Evolutionary conservation across 306 rosid species (phyloP), one percentile per base, ranked within the genome.

Genomic region (Oxytropis ochrocephala): DNA sequence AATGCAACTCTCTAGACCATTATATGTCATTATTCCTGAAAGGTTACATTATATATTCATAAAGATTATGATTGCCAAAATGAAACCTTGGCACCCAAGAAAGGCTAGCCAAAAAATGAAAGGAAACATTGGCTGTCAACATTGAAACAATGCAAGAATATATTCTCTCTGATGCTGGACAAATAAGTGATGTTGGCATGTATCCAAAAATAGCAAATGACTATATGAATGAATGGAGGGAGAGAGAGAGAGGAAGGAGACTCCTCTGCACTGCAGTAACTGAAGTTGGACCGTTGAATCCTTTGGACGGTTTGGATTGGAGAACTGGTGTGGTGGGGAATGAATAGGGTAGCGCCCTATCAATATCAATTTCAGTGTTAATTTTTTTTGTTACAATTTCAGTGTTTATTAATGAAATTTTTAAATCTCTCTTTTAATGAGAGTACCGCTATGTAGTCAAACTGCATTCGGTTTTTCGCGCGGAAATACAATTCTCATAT

Each of bases 1-100:
- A 79, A 90, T 87, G 90, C 94, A 93, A 82, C 78, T 88, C 80
- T 85, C 97, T 55, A 93, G 96, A 72, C 98, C 98, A 76, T 90
- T 79, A 58, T 86, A 86, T 42, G 90, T 90, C 90, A 85, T 84
- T 62, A 93, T 86, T 83, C 89, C 98, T 93, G 96, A 82, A 81
- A 81, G 9, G 39, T 75, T 64, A 56, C 70, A 48, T 64, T 8
- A 44, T 30, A 52, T 67, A 30, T 50, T 64, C 30, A 67, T 35
- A 32, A 53, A 62, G 53, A 35, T n/a, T 27, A 46, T 16, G 9
- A 55, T 53, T 73, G 48, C 44, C 61, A 55, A 47, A 56, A 69
- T 43, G 12, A 58, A 52, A 13, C 60, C 16, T 41, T 41, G 7
- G 19, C 47, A 62, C 51, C 19, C 11, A 9, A 62, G 42, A 62